phyloP scores from a whole-genome alignment of 208 protist species.

The Eutreptiella sp. region DNA sequence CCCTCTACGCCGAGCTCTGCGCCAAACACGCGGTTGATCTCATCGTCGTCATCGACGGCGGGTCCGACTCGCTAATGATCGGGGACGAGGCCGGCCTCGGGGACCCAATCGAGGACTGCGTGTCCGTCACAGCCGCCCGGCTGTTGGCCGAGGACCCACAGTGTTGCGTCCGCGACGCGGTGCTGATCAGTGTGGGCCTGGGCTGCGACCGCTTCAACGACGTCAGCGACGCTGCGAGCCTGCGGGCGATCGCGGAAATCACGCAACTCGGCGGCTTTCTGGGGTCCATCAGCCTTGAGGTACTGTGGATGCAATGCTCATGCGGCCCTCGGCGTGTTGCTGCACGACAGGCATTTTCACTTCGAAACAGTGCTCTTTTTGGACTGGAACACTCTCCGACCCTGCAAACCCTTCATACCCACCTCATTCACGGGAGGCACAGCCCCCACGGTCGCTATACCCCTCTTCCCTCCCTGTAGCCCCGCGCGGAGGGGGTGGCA shows the following conservation, averaged over 20 bases:
- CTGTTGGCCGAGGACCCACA: conserved; percentile 7
- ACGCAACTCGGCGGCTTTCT: conserved; percentile 17
- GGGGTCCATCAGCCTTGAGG: conserved; percentile 15
- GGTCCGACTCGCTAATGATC: conserved; percentile 16
- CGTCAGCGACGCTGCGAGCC: conserved; percentile 15
- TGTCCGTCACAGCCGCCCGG: conserved; percentile 21
- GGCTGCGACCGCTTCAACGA: conserved; percentile 26
- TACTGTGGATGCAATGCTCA: too few species aligned
- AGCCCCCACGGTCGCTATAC: too few species aligned
- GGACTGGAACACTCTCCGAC: too few species aligned
- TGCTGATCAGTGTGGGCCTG: conserved; percentile 18
- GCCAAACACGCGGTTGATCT: conserved; percentile 4
- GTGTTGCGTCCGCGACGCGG: too few species aligned
- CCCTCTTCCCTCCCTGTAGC: too few species aligned
- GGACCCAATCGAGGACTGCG: conserved; percentile 19
- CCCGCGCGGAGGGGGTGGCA: too few species aligned
- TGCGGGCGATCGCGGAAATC: conserved; percentile 26
- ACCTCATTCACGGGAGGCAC: too few species aligned
- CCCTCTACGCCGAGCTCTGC: background rate
- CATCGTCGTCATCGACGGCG: conserved; percentile 29
- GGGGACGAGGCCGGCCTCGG: conserved; percentile 27
- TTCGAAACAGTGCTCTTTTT: too few species aligned
- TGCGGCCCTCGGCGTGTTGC: too few species aligned
- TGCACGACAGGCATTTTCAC: too few species aligned
- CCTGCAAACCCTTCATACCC: too few species aligned